Evolutionary conservation across 1,139 yeast genomes (phyloP).

Genomic region (Debaryomycetaceae sp.): DNA sequence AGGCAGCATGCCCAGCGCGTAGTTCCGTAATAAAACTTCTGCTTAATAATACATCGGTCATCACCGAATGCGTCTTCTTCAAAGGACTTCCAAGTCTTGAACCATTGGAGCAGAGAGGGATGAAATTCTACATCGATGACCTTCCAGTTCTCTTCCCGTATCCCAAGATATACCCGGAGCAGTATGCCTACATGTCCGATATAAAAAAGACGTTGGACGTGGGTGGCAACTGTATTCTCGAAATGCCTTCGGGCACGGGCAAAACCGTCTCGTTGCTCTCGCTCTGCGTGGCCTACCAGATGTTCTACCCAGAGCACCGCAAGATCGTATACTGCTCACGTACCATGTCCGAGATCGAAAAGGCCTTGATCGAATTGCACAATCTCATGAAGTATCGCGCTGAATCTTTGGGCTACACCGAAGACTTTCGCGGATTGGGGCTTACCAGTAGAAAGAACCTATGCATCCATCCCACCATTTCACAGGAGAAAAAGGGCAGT

Average conservation of each 20-base stretch:
- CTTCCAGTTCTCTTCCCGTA: constrained; percentile 95
- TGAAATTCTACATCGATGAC: constrained; percentile 85
- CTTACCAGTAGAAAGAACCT: constrained; percentile 87
- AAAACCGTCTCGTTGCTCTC: constrained; percentile 88
- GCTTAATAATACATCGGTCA: too few species aligned
- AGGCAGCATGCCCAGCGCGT: too few species aligned
- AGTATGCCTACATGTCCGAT: constrained; percentile 94
- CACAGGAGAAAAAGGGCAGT: constrained; percentile 83
- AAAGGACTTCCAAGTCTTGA: too few species aligned
- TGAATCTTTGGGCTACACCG: constrained; percentile 70
- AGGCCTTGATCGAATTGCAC: constrained; percentile 89
- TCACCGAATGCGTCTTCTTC: too few species aligned
- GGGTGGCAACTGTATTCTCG: constrained; percentile 95
- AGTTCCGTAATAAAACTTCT: too few species aligned
- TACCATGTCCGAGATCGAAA: constrained; percentile 98
- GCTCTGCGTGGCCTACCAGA: constrained; percentile 87
- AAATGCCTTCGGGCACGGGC: constrained; percentile 99
- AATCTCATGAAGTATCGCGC: constrained; percentile 80
- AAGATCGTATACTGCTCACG: constrained; percentile 96
- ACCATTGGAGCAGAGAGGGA: constrained; percentile 7
- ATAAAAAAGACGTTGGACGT: constrained; percentile 87
- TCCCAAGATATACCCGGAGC: constrained; percentile 95
- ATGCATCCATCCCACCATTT: constrained; percentile 81
- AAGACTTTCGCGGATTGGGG: constrained; percentile 88
- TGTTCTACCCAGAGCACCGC: constrained; percentile 90